phyloP scores from a whole-genome alignment of 1,139 yeast genomes.

The Candida tropicalis region DNA sequence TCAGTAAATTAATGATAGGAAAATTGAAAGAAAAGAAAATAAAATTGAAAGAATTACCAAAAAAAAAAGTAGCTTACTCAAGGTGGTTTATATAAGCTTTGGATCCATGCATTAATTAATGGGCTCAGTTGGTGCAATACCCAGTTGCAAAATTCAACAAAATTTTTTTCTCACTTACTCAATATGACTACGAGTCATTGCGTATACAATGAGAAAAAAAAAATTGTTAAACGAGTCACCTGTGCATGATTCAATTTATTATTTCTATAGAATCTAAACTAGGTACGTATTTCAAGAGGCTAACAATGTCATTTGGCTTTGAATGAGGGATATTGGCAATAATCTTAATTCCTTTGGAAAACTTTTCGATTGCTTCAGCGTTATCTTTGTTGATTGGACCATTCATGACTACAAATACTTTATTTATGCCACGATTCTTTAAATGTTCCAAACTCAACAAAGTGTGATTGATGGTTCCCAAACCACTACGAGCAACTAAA shows the following conservation, averaged over 20 bases:
- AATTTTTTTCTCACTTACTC: background rate
- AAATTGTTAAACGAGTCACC: background rate
- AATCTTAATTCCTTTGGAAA: constrained; percentile 1
- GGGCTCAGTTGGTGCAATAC: background rate
- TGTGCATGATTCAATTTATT: background rate
- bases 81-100: background rate
- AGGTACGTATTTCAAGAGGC: constrained; percentile 1
- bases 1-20: background rate
- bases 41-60: background rate
- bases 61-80: background rate
- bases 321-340: constrained; percentile 1
- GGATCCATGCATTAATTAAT: background rate
- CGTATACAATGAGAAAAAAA: background rate
- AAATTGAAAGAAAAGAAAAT: background rate
- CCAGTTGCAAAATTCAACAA: constrained; percentile 1
- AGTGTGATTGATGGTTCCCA: constrained; percentile 1
- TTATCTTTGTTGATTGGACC: constrained; percentile 1
- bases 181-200: background rate
- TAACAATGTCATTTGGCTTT: background rate
- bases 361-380: background rate
- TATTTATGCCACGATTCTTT: constrained; percentile 1
- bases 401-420: constrained; percentile 1
- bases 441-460: constrained; percentile 3
- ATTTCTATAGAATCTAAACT: background rate
- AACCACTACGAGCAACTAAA: constrained; percentile 3